Evolutionary conservation across 345 rosid species (phyloP).

Genomic region (Brassica rapa): DNA sequence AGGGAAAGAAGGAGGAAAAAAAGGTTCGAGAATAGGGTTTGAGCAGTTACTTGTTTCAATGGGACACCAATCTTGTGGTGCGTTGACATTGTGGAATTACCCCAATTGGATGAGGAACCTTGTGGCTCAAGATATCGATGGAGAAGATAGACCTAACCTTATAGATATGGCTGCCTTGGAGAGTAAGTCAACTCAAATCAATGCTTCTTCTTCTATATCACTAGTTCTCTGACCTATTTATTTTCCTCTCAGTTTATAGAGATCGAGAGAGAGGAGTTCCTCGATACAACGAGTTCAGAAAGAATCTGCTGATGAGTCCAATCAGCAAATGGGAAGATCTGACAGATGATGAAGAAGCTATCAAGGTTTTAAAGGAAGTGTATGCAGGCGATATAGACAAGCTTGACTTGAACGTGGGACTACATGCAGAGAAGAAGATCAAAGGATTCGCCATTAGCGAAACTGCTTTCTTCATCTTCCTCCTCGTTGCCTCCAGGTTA

Average conservation of each 20-base stretch:
- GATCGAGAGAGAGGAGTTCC: conserved; percentile 71
- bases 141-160: conserved; percentile 61
- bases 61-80: conserved; percentile 76
- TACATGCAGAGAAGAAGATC: conserved; percentile 73
- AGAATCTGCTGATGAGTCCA: conserved; percentile 66
- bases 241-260: conserved; percentile 43
- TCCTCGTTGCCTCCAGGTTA: conserved; percentile 72
- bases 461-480: conserved; percentile 73
- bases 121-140: conserved; percentile 61
- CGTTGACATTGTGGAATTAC: conserved; percentile 68
- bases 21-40: conserved; percentile 52
- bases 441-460: conserved; percentile 81
- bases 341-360: conserved; percentile 57
- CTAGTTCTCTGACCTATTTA: not conserved
- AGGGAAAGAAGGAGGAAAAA: conserved; percentile 54
- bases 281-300: conserved; percentile 67
- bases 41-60: conserved; percentile 67
- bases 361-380: conserved; percentile 55
- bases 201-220: not conserved
- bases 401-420: conserved; percentile 62
- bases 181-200: conserved; percentile 43
- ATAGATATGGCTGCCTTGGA: conserved; percentile 76
- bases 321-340: conserved; percentile 72
- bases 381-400: conserved; percentile 70
- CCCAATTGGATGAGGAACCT: conserved; percentile 79